Percentiles rank a stretch among this genome's conserved stretches.
These are phyloP conservation scores for Aureobasidium mangrovei DNA, from an alignment of 2,329 filamentous ascomycete genomes.

Conservation along the genomic window DNA sequence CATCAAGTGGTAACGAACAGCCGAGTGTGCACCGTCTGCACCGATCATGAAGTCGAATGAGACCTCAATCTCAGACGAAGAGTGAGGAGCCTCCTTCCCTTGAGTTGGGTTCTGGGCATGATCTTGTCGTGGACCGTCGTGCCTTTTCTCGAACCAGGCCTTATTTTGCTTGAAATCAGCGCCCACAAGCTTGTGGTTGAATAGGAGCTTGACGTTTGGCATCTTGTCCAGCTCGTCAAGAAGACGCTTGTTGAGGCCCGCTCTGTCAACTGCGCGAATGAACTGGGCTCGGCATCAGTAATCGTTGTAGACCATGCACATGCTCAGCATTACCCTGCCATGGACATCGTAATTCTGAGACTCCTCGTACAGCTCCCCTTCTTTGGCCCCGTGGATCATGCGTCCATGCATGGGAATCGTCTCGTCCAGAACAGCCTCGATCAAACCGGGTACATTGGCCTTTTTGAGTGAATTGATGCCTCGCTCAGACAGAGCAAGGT, in stretches of 20 bases:
- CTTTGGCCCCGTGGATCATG: conserved; percentile 77
- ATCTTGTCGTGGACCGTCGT: conserved; percentile 21
- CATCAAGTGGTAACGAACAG: conserved; percentile 88
- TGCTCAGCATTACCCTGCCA: conserved; percentile 56
- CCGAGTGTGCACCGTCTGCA: conserved; percentile 89
- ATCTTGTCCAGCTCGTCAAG: conserved; percentile 75
- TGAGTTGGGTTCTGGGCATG: conserved; percentile 18
- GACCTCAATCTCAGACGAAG: conserved; percentile 60
- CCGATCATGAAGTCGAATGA: conserved; percentile 90
- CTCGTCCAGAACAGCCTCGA: conserved; percentile 63
- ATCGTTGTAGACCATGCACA: background rate
- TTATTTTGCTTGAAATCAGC: conserved; percentile 71
- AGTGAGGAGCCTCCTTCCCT: conserved; percentile 4
- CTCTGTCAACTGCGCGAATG: conserved; percentile 79
- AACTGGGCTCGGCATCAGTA: conserved; percentile 42
- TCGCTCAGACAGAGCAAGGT: conserved; percentile 85
- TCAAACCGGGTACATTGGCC: conserved; percentile 56
- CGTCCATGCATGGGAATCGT: conserved; percentile 92
- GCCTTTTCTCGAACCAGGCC: conserved; percentile 72
- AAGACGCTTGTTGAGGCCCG: conserved; percentile 70
- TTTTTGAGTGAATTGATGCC: conserved; percentile 81
- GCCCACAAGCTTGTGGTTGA: conserved; percentile 86
- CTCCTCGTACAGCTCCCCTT: conserved; percentile 62
- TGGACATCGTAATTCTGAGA: conserved; percentile 87
- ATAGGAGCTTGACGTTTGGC: conserved; percentile 84